Conservation (phyloP, 805 yeast genomes). For the Tetrapisispora fleetii region DNA sequence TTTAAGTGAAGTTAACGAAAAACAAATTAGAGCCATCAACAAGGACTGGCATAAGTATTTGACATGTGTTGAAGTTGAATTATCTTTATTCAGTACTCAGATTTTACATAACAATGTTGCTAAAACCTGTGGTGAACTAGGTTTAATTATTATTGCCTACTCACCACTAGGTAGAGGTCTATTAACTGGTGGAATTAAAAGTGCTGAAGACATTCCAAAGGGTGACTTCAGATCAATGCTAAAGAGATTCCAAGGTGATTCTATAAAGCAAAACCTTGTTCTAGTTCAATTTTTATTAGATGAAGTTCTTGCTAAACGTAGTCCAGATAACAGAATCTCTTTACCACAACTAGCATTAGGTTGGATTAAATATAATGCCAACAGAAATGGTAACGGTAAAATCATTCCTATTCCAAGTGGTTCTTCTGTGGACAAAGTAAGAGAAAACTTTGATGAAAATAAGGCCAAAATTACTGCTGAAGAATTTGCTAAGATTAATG, state of each 20-base stretch:
- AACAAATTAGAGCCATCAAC: slow-evolving; percentile 50
- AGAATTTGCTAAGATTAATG: slow-evolving; percentile 46
- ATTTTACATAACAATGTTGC: slow-evolving; percentile 54
- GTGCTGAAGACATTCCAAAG: slow-evolving; percentile 38
- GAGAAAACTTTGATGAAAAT: slow-evolving; percentile 42
- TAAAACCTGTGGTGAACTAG: slow-evolving; percentile 44
- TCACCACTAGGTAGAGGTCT: slow-evolving; percentile 79
- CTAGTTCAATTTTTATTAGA: slow-evolving; percentile 41
- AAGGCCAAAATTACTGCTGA: slow-evolving; percentile 40
- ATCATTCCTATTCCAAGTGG: slow-evolving; percentile 79
- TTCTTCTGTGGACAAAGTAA: slow-evolving; percentile 47
- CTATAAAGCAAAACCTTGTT: slow-evolving; percentile 41
- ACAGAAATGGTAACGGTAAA: slow-evolving; percentile 34
- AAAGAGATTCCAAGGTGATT: slow-evolving; percentile 54
- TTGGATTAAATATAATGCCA: slow-evolving; percentile 42
- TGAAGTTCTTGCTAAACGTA: slow-evolving; percentile 35
- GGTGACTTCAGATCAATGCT: slow-evolving; percentile 44
- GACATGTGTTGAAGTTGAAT: slow-evolving; percentile 67
- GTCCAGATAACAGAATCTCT: slow-evolving; percentile 40
- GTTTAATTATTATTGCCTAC: slow-evolving; percentile 65
- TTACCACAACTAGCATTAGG: slow-evolving; percentile 65
- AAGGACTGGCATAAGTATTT: slow-evolving; percentile 42
- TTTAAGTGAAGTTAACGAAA: slow-evolving; percentile 60
- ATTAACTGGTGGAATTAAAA: slow-evolving; percentile 51
- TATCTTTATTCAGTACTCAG: slow-evolving; percentile 60